Percentiles rank a stretch among this genome's conserved stretches.
Conservation (phyloP, 2,329 filamentous ascomycete genomes). For the Diaporthe caulivora region DNA sequence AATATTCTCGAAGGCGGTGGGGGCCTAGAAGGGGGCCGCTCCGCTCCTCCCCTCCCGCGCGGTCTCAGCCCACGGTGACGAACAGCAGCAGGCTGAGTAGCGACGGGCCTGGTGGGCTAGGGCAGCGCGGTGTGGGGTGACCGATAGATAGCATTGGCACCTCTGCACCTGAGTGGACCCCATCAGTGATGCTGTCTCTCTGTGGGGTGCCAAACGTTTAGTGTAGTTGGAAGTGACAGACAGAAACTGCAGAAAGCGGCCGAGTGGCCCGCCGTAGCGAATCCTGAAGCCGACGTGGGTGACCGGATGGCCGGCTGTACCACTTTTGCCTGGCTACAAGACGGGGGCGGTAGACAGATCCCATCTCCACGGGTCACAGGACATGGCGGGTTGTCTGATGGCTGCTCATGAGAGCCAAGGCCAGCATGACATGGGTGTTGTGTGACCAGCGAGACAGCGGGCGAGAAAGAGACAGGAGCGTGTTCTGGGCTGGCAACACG, state of each 20-base stretch:
- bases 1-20: constrained; percentile 36
- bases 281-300: not conserved
- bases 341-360: not conserved
- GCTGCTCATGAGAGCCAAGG: not conserved
- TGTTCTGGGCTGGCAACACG: not conserved
- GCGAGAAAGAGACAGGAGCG: not conserved
- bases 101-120: constrained; percentile 21
- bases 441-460: constrained; percentile 23
- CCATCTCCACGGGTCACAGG: not conserved
- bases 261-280: constrained; percentile 30
- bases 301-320: constrained; percentile 6
- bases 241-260: constrained; percentile 14
- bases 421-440: constrained; percentile 28
- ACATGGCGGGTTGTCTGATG: constrained; percentile 2
- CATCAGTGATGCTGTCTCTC: constrained; percentile 25
- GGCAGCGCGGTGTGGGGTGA: constrained; percentile 24
- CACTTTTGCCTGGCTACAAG: not conserved
- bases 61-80: constrained; percentile 26
- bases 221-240: too few species aligned
- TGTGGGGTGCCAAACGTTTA: constrained; percentile 22
- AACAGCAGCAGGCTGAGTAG: constrained; percentile 14
- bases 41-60: constrained; percentile 15
- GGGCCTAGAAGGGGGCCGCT: constrained; percentile 7
- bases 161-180: constrained; percentile 19
- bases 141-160: constrained; percentile 10